Percentiles rank a stretch among this genome's conserved stretches.
These are phyloP conservation scores for Geosmithia flava DNA, from an alignment of 2,329 filamentous ascomycete genomes.

Conservation along the genomic window DNA sequence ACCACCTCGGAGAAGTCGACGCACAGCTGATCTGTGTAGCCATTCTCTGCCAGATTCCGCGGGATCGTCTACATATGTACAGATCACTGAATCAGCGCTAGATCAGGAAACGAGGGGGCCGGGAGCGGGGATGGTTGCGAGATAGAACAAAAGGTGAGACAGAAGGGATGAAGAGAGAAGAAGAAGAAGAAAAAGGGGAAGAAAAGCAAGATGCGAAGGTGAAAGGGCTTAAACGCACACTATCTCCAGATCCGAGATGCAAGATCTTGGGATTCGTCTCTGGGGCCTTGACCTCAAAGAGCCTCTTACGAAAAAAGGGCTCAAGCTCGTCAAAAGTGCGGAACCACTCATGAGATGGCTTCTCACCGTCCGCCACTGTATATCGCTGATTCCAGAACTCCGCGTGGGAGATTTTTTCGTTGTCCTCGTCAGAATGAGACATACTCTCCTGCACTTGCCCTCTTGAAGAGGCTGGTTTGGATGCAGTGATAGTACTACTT, in stretches of 20 bases:
- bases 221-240: conserved; percentile 23
- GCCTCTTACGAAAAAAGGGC: conserved; percentile 29
- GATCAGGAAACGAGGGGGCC: not conserved
- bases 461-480: no score
- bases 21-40: conserved; percentile 40
- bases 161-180: not conserved
- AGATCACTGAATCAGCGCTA: not conserved
- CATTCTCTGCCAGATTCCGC: conserved; percentile 27
- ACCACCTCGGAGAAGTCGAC: conserved; percentile 44
- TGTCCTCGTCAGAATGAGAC: conserved; percentile 4
- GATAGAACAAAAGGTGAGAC: not conserved
- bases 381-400: conserved; percentile 41
- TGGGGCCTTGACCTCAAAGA: conserved; percentile 20
- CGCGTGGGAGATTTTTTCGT: conserved; percentile 18
- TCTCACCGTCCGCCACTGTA: conserved; percentile 9
- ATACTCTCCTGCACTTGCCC: no score
- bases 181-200: no score
- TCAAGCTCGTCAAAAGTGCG: conserved; percentile 32
- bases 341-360: conserved; percentile 36
- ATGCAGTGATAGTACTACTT: no score
- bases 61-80: conserved; percentile 31
- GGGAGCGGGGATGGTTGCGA: not conserved
- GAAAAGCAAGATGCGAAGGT: not conserved
- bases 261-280: conserved; percentile 29
- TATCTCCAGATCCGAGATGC: conserved; percentile 45